phyloP scores from a whole-genome alignment of 2,329 filamentous ascomycete species.

The Fusarium caatingaense region DNA sequence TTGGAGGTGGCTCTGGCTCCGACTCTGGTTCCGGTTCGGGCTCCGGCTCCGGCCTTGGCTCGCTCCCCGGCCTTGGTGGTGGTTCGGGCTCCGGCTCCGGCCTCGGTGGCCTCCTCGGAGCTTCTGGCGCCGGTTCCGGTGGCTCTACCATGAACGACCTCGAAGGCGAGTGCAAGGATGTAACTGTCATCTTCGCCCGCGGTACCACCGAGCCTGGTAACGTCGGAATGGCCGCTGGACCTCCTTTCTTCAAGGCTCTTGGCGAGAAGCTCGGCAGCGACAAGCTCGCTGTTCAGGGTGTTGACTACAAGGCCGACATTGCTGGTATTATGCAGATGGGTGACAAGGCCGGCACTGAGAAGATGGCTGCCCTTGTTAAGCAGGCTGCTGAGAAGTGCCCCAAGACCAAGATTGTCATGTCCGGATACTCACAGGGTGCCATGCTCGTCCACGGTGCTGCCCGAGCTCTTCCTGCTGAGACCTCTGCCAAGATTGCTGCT shows the following conservation, averaged over 20 bases:
- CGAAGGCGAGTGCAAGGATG: conserved; percentile 44
- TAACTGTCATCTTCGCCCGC: conserved; percentile 68
- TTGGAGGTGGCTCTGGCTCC: background rate
- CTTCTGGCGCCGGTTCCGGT: conserved; percentile 8
- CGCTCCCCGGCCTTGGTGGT: background rate
- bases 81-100: background rate
- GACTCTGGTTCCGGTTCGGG: background rate
- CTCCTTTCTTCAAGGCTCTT: conserved; percentile 62
- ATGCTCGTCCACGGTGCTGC: conserved; percentile 59
- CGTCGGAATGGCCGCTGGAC: conserved; percentile 62
- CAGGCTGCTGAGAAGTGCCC: conserved; percentile 56
- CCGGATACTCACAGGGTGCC: conserved; percentile 59
- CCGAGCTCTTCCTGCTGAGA: conserved; percentile 51
- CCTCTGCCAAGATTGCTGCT: conserved; percentile 45
- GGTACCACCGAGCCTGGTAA: conserved; percentile 65
- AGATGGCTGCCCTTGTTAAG: conserved; percentile 50
- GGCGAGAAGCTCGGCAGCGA: conserved; percentile 54
- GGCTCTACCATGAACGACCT: conserved; percentile 43
- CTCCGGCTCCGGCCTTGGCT: background rate
- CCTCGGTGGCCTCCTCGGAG: conserved; percentile 4
- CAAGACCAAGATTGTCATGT: conserved; percentile 58
- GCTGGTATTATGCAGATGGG: conserved; percentile 60
- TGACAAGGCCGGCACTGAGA: conserved; percentile 55
- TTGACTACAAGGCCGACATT: conserved; percentile 62
- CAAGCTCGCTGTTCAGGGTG: conserved; percentile 64